Conservation (phyloP, 192 early-diverging fungal species). For the Phlyctochytrium bullatum region DNA sequence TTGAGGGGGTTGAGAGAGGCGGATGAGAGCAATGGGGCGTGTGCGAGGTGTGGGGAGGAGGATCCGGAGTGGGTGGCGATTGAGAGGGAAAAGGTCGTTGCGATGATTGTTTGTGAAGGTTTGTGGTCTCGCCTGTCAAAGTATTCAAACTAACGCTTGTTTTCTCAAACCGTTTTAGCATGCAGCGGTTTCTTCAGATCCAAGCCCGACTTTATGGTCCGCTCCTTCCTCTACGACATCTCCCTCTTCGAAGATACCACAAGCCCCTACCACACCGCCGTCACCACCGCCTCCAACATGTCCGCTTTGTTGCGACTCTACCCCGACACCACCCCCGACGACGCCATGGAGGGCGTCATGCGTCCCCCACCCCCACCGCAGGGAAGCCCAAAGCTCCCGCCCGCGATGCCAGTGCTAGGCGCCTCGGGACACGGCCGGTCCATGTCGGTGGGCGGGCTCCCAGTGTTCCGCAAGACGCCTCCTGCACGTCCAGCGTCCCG, state of each 20-base stretch:
- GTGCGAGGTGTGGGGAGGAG: conserved; percentile 13
- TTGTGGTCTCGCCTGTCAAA: not conserved
- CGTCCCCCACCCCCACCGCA: too few relatives aligned
- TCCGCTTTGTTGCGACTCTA: not conserved
- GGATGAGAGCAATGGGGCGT: conserved; percentile 12
- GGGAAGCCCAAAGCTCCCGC: too few relatives aligned
- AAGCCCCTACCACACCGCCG: conserved; percentile 1
- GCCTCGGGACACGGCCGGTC: too few relatives aligned
- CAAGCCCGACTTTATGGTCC: conserved; percentile 11
- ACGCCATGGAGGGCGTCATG: too few relatives aligned
- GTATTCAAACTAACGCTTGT: too few relatives aligned
- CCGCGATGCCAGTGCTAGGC: too few relatives aligned
- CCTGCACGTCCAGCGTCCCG: too few relatives aligned
- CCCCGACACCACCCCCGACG: too few relatives aligned
- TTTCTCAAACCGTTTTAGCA: not conserved
- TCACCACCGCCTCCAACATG: conserved; percentile 11
- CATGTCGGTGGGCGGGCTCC: too few relatives aligned
- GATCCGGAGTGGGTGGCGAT: conserved; percentile 14
- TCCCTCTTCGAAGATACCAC: conserved; percentile 13
- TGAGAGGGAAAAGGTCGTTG: not conserved
- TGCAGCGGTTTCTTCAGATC: conserved; percentile 17
- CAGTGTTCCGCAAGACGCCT: too few relatives aligned
- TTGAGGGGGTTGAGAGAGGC: not conserved
- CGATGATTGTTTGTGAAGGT: conserved; percentile 22
- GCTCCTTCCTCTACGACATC: conserved; percentile 23